phyloP scores from a whole-genome alignment of 306 rosid species.

The Alnus glutinosa region DNA sequence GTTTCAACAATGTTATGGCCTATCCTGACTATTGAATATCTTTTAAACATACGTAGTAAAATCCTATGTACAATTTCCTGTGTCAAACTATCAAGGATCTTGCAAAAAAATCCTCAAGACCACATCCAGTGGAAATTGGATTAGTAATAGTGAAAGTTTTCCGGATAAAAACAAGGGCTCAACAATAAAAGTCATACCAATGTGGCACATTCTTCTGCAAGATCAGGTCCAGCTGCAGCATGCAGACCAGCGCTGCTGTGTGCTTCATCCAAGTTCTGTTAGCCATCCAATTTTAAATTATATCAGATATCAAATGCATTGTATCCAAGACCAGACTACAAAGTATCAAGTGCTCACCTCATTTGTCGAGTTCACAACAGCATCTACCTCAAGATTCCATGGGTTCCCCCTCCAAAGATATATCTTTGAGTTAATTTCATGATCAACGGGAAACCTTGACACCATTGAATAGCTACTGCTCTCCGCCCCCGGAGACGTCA shows the following conservation, averaged over 20 bases:
- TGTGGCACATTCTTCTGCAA: slow-evolving; percentile 91
- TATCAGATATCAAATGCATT: slow-evolving; percentile 12
- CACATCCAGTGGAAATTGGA: slow-evolving; percentile 10
- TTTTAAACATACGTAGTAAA: not conserved
- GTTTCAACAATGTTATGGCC: not conserved
- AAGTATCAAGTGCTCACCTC: slow-evolving; percentile 55
- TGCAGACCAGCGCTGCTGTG: slow-evolving; percentile 95
- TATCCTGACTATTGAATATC: slow-evolving; percentile 1
- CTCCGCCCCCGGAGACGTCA: slow-evolving; percentile 54
- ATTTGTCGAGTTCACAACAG: slow-evolving; percentile 93
- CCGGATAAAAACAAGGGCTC: slow-evolving; percentile 15
- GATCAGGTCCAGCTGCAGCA: slow-evolving; percentile 98
- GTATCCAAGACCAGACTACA: slow-evolving; percentile 3
- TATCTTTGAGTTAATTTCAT: slow-evolving; percentile 77
- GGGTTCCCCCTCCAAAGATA: slow-evolving; percentile 97
- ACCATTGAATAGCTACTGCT: slow-evolving; percentile 45
- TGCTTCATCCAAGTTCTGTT: slow-evolving; percentile 92
- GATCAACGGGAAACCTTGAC: slow-evolving; percentile 83
- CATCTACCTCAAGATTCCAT: slow-evolving; percentile 99
- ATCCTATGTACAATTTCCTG: not conserved
- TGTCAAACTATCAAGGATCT: not conserved
- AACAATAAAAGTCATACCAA: slow-evolving; percentile 51
- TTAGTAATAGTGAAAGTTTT: slow-evolving; percentile 10
- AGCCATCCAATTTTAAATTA: slow-evolving; percentile 27
- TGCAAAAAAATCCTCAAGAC: slow-evolving; percentile 7